Conservation (phyloP, 2,329 filamentous ascomycete species). For the Fonsecaea multimorphosa region DNA sequence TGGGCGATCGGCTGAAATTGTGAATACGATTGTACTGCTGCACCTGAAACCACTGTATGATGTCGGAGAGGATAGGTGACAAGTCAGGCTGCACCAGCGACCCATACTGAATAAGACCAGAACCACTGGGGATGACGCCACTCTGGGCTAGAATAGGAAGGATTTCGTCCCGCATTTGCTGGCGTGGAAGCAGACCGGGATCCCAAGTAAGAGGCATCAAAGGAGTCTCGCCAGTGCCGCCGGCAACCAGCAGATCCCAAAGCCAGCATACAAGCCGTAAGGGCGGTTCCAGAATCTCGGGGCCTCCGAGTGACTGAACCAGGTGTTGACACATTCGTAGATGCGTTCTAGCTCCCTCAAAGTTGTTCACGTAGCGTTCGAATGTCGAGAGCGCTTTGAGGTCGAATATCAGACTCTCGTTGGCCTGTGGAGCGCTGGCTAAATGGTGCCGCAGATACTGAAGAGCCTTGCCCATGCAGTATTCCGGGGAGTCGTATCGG, state of each 20-base stretch:
- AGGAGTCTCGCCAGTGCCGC: slow-evolving; percentile 21
- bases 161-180: slow-evolving; percentile 21
- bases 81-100: slow-evolving; percentile 8
- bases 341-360: slow-evolving; percentile 30
- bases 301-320: slow-evolving; percentile 22
- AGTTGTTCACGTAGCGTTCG: slow-evolving; percentile 30
- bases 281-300: slow-evolving; percentile 11
- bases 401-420: slow-evolving; percentile 32
- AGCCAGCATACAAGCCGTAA: slow-evolving; percentile 25
- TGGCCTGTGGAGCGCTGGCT: slow-evolving; percentile 4
- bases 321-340: slow-evolving; percentile 31
- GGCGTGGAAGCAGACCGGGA: slow-evolving; percentile 16
- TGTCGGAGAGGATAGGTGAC: slow-evolving; percentile 16
- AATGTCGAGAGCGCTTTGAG: slow-evolving; percentile 28
- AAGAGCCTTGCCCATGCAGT: slow-evolving; percentile 31
- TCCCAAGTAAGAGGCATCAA: slow-evolving; percentile 28
- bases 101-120: slow-evolving; percentile 18
- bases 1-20: slow-evolving; percentile 13
- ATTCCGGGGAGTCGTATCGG: slow-evolving; percentile 28
- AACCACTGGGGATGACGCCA: slow-evolving; percentile 23
- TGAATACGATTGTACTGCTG: slow-evolving; percentile 22
- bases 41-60: slow-evolving; percentile 31
- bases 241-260: slow-evolving; percentile 26
- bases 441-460: slow-evolving; percentile 28
- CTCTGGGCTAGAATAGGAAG: slow-evolving; percentile 15